phyloP scores from a whole-genome alignment of 1,284 basidiomycete species.

The Cronartium quercuum region DNA sequence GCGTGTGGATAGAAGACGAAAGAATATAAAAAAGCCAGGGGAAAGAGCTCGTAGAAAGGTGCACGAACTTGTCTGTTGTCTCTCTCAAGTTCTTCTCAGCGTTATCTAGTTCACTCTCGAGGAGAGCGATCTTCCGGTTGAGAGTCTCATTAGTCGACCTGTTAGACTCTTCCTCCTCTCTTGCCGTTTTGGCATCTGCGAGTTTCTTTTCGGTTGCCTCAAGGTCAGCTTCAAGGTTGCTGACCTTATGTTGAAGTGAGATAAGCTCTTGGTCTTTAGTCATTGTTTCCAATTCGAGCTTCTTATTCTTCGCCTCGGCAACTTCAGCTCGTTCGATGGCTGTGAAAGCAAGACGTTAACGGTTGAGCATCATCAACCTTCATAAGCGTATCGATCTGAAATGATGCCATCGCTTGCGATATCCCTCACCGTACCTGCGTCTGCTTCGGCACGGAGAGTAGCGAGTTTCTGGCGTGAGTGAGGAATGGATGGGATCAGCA shows the following conservation, averaged over 20 bases:
- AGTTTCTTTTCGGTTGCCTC: conserved; percentile 73
- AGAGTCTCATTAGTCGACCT: conserved; percentile 71
- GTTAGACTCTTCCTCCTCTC: conserved; percentile 67
- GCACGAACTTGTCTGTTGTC: conserved; percentile 85
- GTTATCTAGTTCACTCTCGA: conserved; percentile 91
- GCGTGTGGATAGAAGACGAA: neutral
- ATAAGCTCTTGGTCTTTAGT: conserved; percentile 81
- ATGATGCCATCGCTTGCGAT: conserved; percentile 51
- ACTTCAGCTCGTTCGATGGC: conserved; percentile 48
- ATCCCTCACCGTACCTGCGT: conserved; percentile 68
- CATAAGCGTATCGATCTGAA: neutral
- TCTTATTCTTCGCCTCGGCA: conserved; percentile 48
- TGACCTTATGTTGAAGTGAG: conserved; percentile 73
- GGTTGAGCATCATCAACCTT: too few species aligned
- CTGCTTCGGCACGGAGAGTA: conserved; percentile 75
- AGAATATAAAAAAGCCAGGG: neutral
- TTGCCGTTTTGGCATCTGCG: conserved; percentile 62
- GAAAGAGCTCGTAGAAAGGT: neutral
- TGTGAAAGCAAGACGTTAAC: neutral
- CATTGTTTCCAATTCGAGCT: conserved; percentile 69
- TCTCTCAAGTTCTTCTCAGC: conserved; percentile 97
- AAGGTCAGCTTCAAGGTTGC: conserved; percentile 64
- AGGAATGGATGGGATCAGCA: neutral
- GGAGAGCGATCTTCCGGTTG: conserved; percentile 74
- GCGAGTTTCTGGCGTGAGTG: conserved; percentile 53